These are phyloP conservation scores for Tritrichomonas musculus DNA, from an alignment of 208 protist genomes.

Conservation along the genomic window DNA sequence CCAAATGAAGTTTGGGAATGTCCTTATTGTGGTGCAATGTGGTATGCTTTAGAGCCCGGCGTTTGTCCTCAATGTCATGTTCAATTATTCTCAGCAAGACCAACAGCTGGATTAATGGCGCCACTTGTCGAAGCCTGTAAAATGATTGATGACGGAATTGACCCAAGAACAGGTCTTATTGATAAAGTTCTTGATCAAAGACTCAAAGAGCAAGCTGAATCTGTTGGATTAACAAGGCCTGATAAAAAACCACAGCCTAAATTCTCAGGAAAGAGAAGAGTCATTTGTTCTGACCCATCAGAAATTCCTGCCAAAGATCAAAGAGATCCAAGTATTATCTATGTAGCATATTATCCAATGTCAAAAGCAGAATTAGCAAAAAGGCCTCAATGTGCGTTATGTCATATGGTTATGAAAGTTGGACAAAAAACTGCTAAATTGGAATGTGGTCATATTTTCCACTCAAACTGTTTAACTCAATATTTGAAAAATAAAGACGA, in stretches of 20 bases:
- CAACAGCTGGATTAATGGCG: not conserved
- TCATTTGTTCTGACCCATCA: not conserved
- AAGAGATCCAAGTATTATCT: not conserved
- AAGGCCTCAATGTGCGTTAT: not conserved
- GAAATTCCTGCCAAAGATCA: not conserved
- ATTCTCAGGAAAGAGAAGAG: not conserved
- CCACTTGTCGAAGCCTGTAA: not conserved
- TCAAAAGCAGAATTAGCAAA: not conserved
- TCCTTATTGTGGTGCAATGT: not conserved
- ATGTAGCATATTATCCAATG: not conserved
- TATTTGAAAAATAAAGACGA: not conserved
- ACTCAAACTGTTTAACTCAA: not conserved
- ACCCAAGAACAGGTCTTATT: not conserved
- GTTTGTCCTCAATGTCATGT: not conserved
- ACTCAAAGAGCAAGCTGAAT: not conserved
- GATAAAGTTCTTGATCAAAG: not conserved
- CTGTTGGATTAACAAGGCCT: not conserved
- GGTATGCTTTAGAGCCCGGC: not conserved
- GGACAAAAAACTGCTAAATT: not conserved
- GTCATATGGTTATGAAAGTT: not conserved
- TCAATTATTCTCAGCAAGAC: not conserved
- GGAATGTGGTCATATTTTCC: not conserved
- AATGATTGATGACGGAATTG: slow-evolving; percentile 2
- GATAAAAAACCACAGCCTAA: not conserved
- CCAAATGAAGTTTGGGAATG: not conserved